Base-by-base conservation (phyloP, 768 basidiomycete species). In the Boletus reticuloceps region DNA sequence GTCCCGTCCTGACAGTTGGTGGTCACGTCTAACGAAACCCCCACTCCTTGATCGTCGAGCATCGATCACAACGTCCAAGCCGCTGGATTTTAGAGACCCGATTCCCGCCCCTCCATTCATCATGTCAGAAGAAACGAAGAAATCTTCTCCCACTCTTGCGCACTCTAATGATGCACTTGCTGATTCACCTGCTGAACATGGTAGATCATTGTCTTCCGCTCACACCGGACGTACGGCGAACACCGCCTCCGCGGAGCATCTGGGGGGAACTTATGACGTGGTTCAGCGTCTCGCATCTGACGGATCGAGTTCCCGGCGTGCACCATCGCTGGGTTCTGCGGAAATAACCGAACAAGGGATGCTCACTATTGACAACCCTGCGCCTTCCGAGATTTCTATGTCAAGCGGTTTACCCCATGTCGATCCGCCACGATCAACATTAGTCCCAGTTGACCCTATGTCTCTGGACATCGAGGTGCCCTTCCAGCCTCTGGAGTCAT, bases 1-100 rank as follows among this genome's bases (percentile, higher is more conserved):
- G 44, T 80, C 81, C 42, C 78, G 89, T 8, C 85, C 82, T 40
- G 83, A 89, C 65, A 83, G 79, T 12, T 91, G 91, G 88, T 94
- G 91, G 86, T 71, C 78, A 10, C 84, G 88, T 4, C 85, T 94
- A 63, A 76, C 88, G 14, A 82, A 81, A 51, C 80, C 84, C 17
- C 80, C 82, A 34, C 74, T 89, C 47, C 76, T 88, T 27, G 88
- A 89, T 58, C 79, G 84, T 39, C 75, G 77, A 25, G 56, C 71
- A 12, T 83, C 78, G 61, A 75, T 75, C 51, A 71, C 71, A 52
- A 65, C 71, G 53, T 65, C 56, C 62, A 69, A 49, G 54, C 61
- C 44, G 43, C 66, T 77, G 14, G 85, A 90, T 20, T 82, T 94
- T 64, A 81, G 89, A 20, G 92, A 95, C 70, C 92, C 93, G 1